Conservation (phyloP, 1,284 basidiomycete genomes). For the Irpex sp. region DNA sequence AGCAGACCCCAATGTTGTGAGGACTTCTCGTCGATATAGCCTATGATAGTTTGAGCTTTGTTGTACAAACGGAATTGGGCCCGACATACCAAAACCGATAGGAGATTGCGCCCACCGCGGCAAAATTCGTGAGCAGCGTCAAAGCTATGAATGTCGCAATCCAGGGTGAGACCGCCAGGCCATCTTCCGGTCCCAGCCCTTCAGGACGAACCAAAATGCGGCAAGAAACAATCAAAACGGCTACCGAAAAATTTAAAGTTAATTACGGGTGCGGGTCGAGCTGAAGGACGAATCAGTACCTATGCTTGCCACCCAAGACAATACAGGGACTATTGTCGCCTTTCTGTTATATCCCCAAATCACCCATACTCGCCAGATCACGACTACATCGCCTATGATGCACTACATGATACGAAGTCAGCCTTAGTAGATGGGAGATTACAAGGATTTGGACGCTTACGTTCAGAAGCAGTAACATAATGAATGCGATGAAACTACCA, state of each 20-base stretch:
- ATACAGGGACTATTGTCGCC: not conserved
- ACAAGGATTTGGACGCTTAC: not conserved
- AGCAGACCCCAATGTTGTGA: not conserved
- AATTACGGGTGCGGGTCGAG: not conserved
- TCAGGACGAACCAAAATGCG: not conserved
- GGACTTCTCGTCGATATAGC: not conserved
- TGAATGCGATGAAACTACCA: not conserved
- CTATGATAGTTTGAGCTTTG: not conserved
- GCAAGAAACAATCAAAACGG: not conserved
- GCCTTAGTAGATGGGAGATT: not conserved
- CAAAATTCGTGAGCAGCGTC: conserved; percentile 2
- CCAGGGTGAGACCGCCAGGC: not conserved
- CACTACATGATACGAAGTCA: not conserved
- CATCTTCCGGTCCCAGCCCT: not conserved
- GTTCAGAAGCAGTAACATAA: not conserved
- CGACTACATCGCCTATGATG: conserved; percentile 4
- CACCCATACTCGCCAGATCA: conserved; percentile 5
- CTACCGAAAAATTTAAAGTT: not conserved
- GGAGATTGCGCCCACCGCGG: not conserved
- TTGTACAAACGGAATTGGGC: not conserved
- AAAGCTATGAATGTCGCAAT: not conserved
- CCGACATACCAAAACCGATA: not conserved
- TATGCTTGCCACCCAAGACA: not conserved
- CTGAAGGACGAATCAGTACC: not conserved
- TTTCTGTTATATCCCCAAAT: conserved; percentile 1